Base-by-base conservation (phyloP, 352 stramenopile genomes). In the Phytophthora palmivora region DNA sequence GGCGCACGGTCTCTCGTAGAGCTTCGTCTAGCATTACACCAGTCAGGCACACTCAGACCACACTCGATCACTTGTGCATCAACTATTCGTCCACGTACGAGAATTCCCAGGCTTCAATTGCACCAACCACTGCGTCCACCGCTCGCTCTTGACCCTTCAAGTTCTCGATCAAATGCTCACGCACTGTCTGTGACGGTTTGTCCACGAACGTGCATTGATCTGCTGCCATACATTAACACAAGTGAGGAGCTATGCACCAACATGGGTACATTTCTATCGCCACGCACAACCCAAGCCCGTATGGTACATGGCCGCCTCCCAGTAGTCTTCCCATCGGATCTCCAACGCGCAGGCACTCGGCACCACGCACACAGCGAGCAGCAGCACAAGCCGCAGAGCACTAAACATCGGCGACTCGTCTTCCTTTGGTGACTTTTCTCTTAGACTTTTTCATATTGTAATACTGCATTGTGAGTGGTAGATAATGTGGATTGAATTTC, bases 51-150 rank as follows among this genome's bases (percentile, higher is more conserved):
- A 38, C 36, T 67, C 32, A 72, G 10, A 16, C 11, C 12, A 26
- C 30, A 19, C n/a, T 28, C 11, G 8, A 64, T 11, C 11, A n/a
- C 16, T 32, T 41, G 16, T 30, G 45, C 19, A 46, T 49, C 28
- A 28, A 28, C 34, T 19, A 14, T 54, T 0, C 33, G 22, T 12
- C 14, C 2, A 63, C 82, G 46, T 65, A 94, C 85, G 81, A 88
- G 58, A 94, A 94, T 60, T 94, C 85, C 85, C 85, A 94, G 18
- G 85, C 78, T 58, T 94, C 85, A 32, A 94, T 80, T 5, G 85
- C 82, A 5, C 70, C 81, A 9, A 91, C 79, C 19, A 94, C 77
- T 2, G 74, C 68, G 46, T 94, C 79, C 21, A 92, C 57, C 12
- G 82, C 81, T 33, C 76, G 72, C 41, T 90, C 76, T 47, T 94